Evolutionary conservation across 371 early-diverging fungal species (phyloP), one percentile per base, ranked within the genome.

Genomic region (Dinochytrium kinnereticum): DNA sequence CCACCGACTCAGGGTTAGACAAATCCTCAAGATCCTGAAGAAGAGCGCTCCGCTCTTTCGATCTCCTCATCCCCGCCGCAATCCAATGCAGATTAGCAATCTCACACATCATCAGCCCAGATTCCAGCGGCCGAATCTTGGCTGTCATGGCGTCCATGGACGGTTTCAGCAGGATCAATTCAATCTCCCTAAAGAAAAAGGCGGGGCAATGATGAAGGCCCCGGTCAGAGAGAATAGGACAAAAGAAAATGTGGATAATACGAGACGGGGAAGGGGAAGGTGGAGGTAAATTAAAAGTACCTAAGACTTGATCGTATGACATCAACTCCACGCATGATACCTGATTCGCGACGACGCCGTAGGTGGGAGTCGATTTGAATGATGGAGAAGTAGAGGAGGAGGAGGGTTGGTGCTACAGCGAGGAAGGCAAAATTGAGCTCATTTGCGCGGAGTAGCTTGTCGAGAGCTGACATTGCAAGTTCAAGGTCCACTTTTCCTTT

Each of bases 391-490:
- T 83, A 89, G 0, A 81, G 49, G 2, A 90, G 64, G 28, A 83
- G 44, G 2, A 89, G 70, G 1, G 88, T 79, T 0, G 91, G 92
- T 0, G 89, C 77, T 7, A 87, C 81, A 7, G 88, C 86, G 50
- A 98, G 76, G 73, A 98, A 89, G 15, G 94, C 92, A 88, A 98
- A 98, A 73, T 97, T 98, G 66, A 98, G 89, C 78, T 98, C 98
- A 81, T 98, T 97, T 0, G 97, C 91, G 74, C 91, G 89, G 55
- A 98, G 86, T 37, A 98, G 89, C 75, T 96, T 94, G 81, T 98
- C 98, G 26, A 98, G 76, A 0, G 96, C 97, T 0, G 92, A 86
- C 93, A 98, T 92, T 33, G 97, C 96, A 10, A 93, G 80, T 67
- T 93, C 96, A 17, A 94, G 88, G 80, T 97, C 97, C 0, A 98